These are phyloP conservation scores for Centaurea solstitialis DNA, from an alignment of 129 eudicot genomes.

Conservation along the genomic window DNA sequence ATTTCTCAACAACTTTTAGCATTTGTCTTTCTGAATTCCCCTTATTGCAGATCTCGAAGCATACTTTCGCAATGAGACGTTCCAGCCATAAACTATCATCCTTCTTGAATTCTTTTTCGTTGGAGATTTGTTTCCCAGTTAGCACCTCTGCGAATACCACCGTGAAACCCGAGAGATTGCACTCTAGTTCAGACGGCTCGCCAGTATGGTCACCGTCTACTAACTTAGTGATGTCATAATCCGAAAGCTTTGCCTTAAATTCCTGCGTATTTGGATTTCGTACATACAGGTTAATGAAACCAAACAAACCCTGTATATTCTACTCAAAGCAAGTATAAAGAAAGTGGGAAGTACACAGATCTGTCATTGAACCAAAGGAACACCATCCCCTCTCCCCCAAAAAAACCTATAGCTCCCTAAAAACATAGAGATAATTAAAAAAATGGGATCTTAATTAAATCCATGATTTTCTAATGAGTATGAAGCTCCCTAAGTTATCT, in stretches of 20 bases:
- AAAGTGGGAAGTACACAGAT: background rate
- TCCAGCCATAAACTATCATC: background rate
- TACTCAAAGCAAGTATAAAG: background rate
- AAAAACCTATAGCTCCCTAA: too few relatives aligned
- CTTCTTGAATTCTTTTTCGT: background rate
- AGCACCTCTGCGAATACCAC: constrained; percentile 15
- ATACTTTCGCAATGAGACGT: background rate
- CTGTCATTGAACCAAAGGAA: background rate
- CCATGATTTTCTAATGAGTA: too few relatives aligned
- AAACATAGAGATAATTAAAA: too few relatives aligned
- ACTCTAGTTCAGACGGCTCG: constrained; percentile 7
- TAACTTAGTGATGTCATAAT: constrained; percentile 1
- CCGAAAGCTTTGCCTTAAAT: constrained; percentile 11
- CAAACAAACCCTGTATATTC: background rate
- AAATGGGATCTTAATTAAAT: too few relatives aligned
- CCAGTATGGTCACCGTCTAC: background rate
- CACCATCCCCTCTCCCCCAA: too few relatives aligned
- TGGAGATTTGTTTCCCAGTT: constrained; percentile 4
- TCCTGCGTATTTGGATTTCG: constrained; percentile 7
- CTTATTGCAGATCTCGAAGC: constrained; percentile 21
- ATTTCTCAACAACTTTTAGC: constrained; percentile 14
- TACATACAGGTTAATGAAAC: background rate
- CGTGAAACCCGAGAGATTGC: constrained; percentile 10
- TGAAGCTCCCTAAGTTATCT: too few relatives aligned
- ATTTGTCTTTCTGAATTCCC: constrained; percentile 18